phyloP scores from a whole-genome alignment of 352 stramenopile genomes.

The Phytophthora fragariae region DNA sequence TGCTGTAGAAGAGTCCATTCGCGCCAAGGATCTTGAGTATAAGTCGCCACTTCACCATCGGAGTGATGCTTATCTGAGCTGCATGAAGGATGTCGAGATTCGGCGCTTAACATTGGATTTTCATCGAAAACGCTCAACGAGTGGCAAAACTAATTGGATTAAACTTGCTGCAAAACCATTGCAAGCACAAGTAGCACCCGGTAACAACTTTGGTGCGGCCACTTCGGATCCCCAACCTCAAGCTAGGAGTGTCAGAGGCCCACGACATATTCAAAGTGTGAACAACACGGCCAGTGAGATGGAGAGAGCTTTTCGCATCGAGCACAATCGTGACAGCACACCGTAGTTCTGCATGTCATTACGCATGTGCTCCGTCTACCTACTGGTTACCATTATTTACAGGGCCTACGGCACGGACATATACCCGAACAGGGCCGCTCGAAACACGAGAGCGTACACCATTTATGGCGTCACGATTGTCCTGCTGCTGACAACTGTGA shows the following conservation, averaged over 20 bases:
- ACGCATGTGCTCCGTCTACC: constrained; percentile 40
- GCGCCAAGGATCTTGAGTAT: constrained; percentile 40
- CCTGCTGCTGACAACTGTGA: constrained; percentile 34
- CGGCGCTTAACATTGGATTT: constrained; percentile 58
- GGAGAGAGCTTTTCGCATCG: constrained; percentile 58
- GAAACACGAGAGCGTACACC: constrained; percentile 44
- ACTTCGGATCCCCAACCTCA: background rate
- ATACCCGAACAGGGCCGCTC: constrained; percentile 7
- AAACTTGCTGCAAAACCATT: constrained; percentile 8
- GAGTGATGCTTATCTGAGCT: constrained; percentile 66
- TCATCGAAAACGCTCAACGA: constrained; percentile 37
- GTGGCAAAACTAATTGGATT: background rate
- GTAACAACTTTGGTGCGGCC: background rate
- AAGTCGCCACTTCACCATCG: constrained; percentile 48
- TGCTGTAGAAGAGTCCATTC: constrained; percentile 64
- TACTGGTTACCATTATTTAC: constrained; percentile 50
- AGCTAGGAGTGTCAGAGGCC: background rate
- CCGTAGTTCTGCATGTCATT: constrained; percentile 60
- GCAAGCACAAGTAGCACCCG: constrained; percentile 14
- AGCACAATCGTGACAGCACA: constrained; percentile 60
- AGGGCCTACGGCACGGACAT: constrained; percentile 50
- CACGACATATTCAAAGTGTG: constrained; percentile 46
- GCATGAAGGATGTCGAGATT: constrained; percentile 74
- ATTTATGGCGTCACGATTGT: constrained; percentile 43
- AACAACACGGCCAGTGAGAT: constrained; percentile 57